These are phyloP conservation scores for Ustilago sp. DNA, from an alignment of 1,284 basidiomycete species.

Conservation along the genomic window DNA sequence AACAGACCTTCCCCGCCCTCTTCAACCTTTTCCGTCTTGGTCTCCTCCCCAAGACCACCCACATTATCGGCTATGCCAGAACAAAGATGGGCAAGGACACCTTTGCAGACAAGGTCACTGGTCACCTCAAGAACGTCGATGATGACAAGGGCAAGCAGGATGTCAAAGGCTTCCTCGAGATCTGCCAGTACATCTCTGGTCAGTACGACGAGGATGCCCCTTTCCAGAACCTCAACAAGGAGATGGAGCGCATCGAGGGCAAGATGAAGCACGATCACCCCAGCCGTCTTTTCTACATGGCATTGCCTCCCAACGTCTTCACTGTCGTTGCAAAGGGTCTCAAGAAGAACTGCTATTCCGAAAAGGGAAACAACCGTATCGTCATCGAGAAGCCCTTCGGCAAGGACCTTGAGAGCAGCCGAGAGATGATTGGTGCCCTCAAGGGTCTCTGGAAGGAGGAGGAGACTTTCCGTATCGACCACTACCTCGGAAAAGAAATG, in stretches of 20 bases:
- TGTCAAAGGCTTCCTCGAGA: conserved; percentile 57
- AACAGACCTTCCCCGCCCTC: conserved; percentile 65
- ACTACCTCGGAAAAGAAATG: conserved; percentile 70
- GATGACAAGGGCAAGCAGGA: conserved; percentile 55
- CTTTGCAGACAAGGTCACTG: conserved; percentile 65
- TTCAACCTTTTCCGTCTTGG: conserved; percentile 64
- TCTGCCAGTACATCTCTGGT: conserved; percentile 66
- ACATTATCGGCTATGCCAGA: conserved; percentile 70
- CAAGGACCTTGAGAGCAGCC: conserved; percentile 66
- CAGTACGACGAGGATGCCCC: conserved; percentile 66
- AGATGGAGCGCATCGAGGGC: conserved; percentile 59
- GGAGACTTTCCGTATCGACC: conserved; percentile 69
- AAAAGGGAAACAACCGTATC: conserved; percentile 65
- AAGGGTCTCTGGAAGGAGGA: conserved; percentile 68
- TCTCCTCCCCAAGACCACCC: conserved; percentile 59
- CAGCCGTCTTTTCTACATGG: conserved; percentile 69
- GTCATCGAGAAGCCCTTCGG: conserved; percentile 69
- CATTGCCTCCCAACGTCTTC: conserved; percentile 68
- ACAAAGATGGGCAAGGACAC: conserved; percentile 68
- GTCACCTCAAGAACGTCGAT: conserved; percentile 55
- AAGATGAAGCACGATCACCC: conserved; percentile 42
- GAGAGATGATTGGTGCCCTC: conserved; percentile 67
- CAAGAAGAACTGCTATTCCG: conserved; percentile 64
- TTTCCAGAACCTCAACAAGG: conserved; percentile 62
- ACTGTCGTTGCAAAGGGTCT: conserved; percentile 66